Conservation (phyloP, 352 stramenopile species). For the Phytophthora colocasiae region DNA sequence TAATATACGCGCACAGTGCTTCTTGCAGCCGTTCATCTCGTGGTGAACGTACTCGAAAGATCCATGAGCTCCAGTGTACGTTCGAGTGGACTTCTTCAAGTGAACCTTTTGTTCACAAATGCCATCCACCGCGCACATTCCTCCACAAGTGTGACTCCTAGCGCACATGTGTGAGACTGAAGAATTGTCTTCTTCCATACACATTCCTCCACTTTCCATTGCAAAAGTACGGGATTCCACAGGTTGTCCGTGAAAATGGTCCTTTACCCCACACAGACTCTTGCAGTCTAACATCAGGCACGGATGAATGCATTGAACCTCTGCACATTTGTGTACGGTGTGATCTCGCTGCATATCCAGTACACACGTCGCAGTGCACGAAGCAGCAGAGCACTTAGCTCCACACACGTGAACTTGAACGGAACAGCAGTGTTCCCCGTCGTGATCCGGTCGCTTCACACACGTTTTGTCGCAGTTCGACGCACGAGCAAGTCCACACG, state of each 20-base stretch:
- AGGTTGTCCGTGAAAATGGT: conserved; percentile 65
- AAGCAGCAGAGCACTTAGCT: conserved; percentile 42
- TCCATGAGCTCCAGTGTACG: conserved; percentile 48
- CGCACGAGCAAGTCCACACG: conserved; percentile 40
- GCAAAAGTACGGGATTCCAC: conserved; percentile 26
- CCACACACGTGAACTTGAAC: conserved; percentile 66
- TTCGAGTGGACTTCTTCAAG: conserved; percentile 58
- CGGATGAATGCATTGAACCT: conserved; percentile 50
- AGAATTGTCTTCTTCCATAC: background rate
- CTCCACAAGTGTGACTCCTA: conserved; percentile 47
- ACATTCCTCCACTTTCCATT: conserved; percentile 15
- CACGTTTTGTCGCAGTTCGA: conserved; percentile 61
- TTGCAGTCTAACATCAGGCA: conserved; percentile 62
- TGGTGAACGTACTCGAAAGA: conserved; percentile 69
- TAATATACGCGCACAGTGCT: conserved; percentile 52
- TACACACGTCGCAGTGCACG: conserved; percentile 47
- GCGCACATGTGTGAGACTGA: conserved; percentile 54
- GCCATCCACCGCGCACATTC: conserved; percentile 51
- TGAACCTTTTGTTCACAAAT: conserved; percentile 73
- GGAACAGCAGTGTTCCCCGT: conserved; percentile 51
- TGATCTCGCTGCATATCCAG: conserved; percentile 54
- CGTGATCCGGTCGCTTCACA: conserved; percentile 38
- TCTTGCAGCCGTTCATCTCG: conserved; percentile 75
- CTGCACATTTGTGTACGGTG: conserved; percentile 58
- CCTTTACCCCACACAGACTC: conserved; percentile 34